Conservation (phyloP, 2,329 filamentous ascomycete species). For the Aureobasidium pullulans region DNA sequence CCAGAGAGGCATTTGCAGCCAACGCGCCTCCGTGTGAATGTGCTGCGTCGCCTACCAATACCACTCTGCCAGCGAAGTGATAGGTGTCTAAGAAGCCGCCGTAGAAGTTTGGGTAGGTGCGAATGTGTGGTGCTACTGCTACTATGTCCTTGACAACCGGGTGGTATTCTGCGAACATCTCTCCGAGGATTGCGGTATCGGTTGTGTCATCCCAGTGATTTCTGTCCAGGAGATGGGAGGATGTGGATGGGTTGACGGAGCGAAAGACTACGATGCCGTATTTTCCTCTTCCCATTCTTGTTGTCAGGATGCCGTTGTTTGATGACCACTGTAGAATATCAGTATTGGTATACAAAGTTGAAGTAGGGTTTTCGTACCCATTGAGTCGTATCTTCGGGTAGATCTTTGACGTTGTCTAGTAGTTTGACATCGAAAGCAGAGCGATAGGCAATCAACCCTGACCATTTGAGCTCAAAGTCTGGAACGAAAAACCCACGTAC, state of each 20-base stretch:
- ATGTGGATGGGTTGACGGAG: background rate
- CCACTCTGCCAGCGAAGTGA: conserved; percentile 26
- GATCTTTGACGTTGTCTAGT: conserved; percentile 25
- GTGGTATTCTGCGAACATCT: background rate
- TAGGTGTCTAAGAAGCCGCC: conserved; percentile 25
- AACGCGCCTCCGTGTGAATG: conserved; percentile 34
- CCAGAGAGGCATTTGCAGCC: conserved; percentile 33
- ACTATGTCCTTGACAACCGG: conserved; percentile 29
- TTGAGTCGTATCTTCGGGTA: conserved; percentile 31
- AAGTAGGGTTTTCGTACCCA: conserved; percentile 18
- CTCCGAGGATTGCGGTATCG: conserved; percentile 17
- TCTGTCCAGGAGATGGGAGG: background rate
- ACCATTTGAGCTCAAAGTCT: conserved; percentile 29
- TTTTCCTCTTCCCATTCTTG: conserved; percentile 21
- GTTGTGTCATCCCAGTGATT: background rate
- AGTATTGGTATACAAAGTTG: background rate
- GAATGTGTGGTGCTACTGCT: conserved; percentile 26
- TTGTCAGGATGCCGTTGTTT: conserved; percentile 24
- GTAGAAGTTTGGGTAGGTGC: conserved; percentile 31
- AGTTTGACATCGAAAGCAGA: conserved; percentile 30
- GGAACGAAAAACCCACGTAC: conserved; percentile 23
- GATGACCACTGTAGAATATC: background rate
- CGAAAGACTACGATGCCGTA: conserved; percentile 28
- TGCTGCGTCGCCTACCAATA: conserved; percentile 32
- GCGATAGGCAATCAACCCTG: conserved; percentile 32